Base-by-base conservation (phyloP, 1,284 basidiomycete genomes). In the Ustilago sp. region DNA sequence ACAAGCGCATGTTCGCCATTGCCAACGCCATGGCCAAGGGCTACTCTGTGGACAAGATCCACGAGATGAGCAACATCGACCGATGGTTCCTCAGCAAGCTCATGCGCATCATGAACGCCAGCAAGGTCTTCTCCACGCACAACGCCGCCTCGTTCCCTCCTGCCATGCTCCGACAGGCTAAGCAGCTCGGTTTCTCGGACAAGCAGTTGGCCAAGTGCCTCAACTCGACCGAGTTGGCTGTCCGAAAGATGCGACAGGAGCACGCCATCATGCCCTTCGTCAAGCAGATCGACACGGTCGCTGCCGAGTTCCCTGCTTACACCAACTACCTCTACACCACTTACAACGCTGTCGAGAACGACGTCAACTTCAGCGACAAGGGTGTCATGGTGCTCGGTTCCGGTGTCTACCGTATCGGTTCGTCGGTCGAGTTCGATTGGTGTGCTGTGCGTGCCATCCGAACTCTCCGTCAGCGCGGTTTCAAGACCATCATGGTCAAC, bases 341-440 rank as follows among this genome's bases (percentile, higher is more conserved):
- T 2, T 98, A 98, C 89, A 98, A 98, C 83, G 96, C 93, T 12
- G 88, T 92, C 74, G 93, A 95, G 86, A 93, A 98, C 87, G 96
- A 98, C 83, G 88, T 99, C 81, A 87, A 88, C 12, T 98, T 98
- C 87, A 88, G 91, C 63, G 97, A 99, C 85, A 90, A 93, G 72
- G 96, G 96, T 81, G 92, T 98, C 72, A 97, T 99, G 91, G 96
- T 98, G 13, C 90, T 98, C 38, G 97, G 96, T 34, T 98, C 97
- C 32, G 96, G 96, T 81, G 96, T 98, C 17, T 99, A 99, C 88
- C 92, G 97, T 66, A 99, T 99, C 82, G 96, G 97, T 39, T 98
- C 95, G 1, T 98, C 95, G 2, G 97, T 99, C 87, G 97, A 99
- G 88, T 99, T 99, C 87, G 96, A 99, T 87, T 99, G 96, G 97